Evolutionary conservation across 495 filamentous ascomycete species (phyloP), one percentile per base, ranked within the genome.

Genomic region (Penicillium malachiteum): DNA sequence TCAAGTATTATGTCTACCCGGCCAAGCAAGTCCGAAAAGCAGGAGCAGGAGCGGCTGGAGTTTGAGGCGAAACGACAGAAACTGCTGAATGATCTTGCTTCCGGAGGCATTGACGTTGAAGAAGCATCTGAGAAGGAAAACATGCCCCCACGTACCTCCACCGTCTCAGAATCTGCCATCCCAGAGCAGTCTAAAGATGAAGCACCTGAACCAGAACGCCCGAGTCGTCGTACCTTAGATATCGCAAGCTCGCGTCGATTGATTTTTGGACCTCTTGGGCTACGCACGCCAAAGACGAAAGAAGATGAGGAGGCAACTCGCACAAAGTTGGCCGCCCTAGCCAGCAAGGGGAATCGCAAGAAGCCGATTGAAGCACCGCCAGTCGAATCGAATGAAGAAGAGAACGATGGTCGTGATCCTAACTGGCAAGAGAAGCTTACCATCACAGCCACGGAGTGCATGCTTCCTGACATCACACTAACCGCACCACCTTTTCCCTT

Each of bases 401-500:
- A 71, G 34, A 60, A 58, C n/a, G 26, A 43, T 56, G 66, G 67
- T 14, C 46, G 54, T 26, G 68, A 75, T n/a, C 56, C 70, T 6
- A 74, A 74, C 38, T 97, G 93, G 93, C 82, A 82, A 56, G 65
- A 83, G 8, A 93, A 86, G 64, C 86, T 97, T 35, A 80, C 74
- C 39, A 66, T 89, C 31, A 77, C 76, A 46, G 93, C 91, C 43
- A 87, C 91, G 10, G 94, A 98, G 66, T 97, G 94, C 67, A 81
- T 87, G 56, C 72, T 85, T 47, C 84, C 91, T 18, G 84, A 83
- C n/a, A 74, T 92, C 46, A 72, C 83, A 52, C 76, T 96, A 33
- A 91, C 82, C 52, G 79, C 86, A 17, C 92, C 94, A 0, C 89
- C 89, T 3, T 97, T 96, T 65, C 94, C 94, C 0, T 98, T 97